phyloP scores from a whole-genome alignment of 2,329 filamentous ascomycete species.

The Exophiala lecanii-corni region DNA sequence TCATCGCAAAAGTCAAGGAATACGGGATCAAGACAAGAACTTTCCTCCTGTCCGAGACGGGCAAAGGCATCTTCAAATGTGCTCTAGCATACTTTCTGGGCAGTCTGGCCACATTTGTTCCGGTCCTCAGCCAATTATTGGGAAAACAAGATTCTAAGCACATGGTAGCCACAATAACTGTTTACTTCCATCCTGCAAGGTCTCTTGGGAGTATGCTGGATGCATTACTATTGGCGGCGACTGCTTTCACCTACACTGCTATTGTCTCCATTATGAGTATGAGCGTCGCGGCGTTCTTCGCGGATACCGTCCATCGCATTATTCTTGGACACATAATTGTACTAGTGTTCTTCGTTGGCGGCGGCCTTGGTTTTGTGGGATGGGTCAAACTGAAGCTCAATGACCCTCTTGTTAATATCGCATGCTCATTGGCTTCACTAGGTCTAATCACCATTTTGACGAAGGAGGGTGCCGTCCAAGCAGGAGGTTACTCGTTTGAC shows the following conservation, averaged over 20 bases:
- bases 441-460: conserved; percentile 86
- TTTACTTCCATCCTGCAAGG: conserved; percentile 89
- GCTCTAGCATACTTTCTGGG: conserved; percentile 83
- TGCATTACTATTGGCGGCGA: conserved; percentile 68
- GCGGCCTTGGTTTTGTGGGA: conserved; percentile 78
- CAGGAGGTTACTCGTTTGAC: conserved; percentile 71
- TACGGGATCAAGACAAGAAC: conserved; percentile 43
- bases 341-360: conserved; percentile 77
- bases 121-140: conserved; percentile 65
- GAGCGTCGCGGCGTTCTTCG: conserved; percentile 79
- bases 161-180: conserved; percentile 85
- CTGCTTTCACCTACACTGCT: conserved; percentile 74
- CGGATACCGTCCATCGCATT: conserved; percentile 60
- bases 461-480: conserved; percentile 83
- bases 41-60: conserved; percentile 67
- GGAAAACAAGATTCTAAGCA: conserved; percentile 89
- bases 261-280: conserved; percentile 78
- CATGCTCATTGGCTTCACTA: conserved; percentile 78
- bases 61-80: conserved; percentile 81
- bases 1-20: conserved; percentile 23
- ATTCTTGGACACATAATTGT: conserved; percentile 73
- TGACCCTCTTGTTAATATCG: conserved; percentile 75
- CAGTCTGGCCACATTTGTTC: conserved; percentile 79
- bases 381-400: conserved; percentile 80
- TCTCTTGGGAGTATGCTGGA: conserved; percentile 87